Base-by-base conservation (phyloP, 495 filamentous ascomycete genomes). In the Rhizodiscina lignyota region DNA sequence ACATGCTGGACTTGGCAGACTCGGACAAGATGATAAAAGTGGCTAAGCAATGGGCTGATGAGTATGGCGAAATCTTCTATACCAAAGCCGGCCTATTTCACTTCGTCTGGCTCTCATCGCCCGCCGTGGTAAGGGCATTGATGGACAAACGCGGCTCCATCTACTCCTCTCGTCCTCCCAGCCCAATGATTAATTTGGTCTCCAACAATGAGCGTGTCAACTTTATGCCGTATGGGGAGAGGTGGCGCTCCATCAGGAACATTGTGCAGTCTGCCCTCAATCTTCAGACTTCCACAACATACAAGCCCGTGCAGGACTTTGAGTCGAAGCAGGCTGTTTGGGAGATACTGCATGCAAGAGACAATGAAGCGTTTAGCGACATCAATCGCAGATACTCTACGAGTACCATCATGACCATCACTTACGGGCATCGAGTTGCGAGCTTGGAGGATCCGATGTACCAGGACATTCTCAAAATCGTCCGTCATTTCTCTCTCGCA, bases 361-460 rank as follows among this genome's bases (percentile, higher is more conserved):
- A 62, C 21, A 77, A 71, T 50, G 70, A 70, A 30, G 72, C 68
- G 52, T 68, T 74, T 29, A 55, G 77, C 5, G 72, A 78, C n/a
- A n/a, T n/a, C n/a, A n/a, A n/a, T n/a, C n/a, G n/a, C 46, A 56
- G 73, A 21, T 78, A 73, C 40, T 70, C 73, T 3, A 67, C 69
- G 1, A 72, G 68, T 37, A 66, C 77, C 10, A 73, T 77, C 27
- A 69, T 70, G 21, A 71, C 68, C 37, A 67, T 77, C 33, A 68
- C 64, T 2, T 77, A 76, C 42, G 72, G 72, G 0, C 59, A 72
- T 13, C 56, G 72, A 5, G 70, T 77, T 8, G 63, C 70, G 46
- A 52, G 62, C 15, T 52, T 72, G 22, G 52, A 65, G 21, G 63
- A 63, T 13, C 54, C 66, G 31, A 52, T 64, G 18, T 64, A 75